Evolutionary conservation across 1,139 yeast species (phyloP), one percentile per base, ranked within the genome.

Genomic region (Scheffersomyces stambukii): DNA sequence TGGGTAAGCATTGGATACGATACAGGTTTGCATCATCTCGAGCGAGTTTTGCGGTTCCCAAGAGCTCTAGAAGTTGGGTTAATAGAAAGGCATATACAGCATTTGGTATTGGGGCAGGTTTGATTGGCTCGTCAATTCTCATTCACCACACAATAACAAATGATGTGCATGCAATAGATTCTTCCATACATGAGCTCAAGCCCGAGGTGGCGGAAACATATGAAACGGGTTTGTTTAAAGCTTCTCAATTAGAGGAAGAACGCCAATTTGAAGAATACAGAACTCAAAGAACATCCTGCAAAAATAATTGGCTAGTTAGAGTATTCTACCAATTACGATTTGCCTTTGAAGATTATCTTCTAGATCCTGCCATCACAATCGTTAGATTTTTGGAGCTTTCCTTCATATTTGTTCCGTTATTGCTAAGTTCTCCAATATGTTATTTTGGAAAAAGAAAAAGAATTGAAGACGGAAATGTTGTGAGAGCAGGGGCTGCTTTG

Each of bases 351-450:
- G 85, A 80, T 45, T 74, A 68, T 42, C 28, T 77, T 0, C 44
- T 77, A 30, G 95, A 84, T 40, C 96, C 96, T 0, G 18, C 80
- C 3, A 60, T 76, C 2, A 85, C 94, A 0, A 49, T 79, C 25
- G 58, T 76, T 0, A 61, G 98, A 25, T 81, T 88, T 41, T 25
- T 81, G 5, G 86, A 88, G 47, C 59, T 91, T 28, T 60, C 83
- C 1, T 42, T 62, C 1, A 58, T 88, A 5, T 83, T 91, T 37
- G 36, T 81, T 2, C 98, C 98, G 0, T 74, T 89, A 6, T 40
- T 86, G 4, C 21, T 80, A 5, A 36, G 70, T 0, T 64, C 76
- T 17, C 97, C 97, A 1, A 60, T 85, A 5, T 66, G 82, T 11
- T 70, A 71, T 51, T 64, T 78, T 40, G 89, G 89, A 1, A 61